phyloP scores from a whole-genome alignment of 2,329 filamentous ascomycete genomes.

The Fusarium gaditjirri region DNA sequence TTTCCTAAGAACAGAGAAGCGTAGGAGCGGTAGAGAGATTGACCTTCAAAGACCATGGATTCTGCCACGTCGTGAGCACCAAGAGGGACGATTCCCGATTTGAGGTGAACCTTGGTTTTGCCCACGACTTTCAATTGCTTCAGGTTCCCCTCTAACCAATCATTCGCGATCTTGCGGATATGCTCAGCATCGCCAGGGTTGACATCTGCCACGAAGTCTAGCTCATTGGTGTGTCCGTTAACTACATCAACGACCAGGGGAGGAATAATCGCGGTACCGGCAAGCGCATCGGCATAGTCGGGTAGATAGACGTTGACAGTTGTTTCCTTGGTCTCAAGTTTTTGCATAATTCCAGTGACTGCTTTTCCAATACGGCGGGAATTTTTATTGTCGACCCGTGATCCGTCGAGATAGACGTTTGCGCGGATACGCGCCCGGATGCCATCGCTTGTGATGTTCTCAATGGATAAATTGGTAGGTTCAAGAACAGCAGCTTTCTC shows the following conservation, averaged over 20 bases:
- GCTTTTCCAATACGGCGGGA: conserved; percentile 80
- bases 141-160: conserved; percentile 86
- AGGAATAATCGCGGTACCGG: conserved; percentile 82
- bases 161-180: conserved; percentile 82
- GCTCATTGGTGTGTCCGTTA: conserved; percentile 78
- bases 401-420: conserved; percentile 82
- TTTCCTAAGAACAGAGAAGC: conserved; percentile 70
- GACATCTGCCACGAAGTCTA: conserved; percentile 84
- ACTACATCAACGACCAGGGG: conserved; percentile 79
- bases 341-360: conserved; percentile 81
- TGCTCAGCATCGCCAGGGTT: conserved; percentile 79
- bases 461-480: conserved; percentile 84
- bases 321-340: conserved; percentile 79
- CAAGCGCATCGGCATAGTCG: conserved; percentile 79
- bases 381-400: conserved; percentile 75
- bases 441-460: conserved; percentile 83
- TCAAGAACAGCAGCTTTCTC: conserved; percentile 84
- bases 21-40: conserved; percentile 74
- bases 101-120: conserved; percentile 77
- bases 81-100: conserved; percentile 81
- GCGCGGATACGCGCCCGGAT: conserved; percentile 84
- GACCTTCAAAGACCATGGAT: conserved; percentile 84
- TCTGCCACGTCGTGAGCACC: conserved; percentile 81
- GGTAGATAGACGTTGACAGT: conserved; percentile 82
- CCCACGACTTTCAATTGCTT: conserved; percentile 77